Evolutionary conservation across 177 flowering plant genomes (phyloP), one percentile per base, ranked within the genome.

Genomic region (Tripterygium wilfordii): DNA sequence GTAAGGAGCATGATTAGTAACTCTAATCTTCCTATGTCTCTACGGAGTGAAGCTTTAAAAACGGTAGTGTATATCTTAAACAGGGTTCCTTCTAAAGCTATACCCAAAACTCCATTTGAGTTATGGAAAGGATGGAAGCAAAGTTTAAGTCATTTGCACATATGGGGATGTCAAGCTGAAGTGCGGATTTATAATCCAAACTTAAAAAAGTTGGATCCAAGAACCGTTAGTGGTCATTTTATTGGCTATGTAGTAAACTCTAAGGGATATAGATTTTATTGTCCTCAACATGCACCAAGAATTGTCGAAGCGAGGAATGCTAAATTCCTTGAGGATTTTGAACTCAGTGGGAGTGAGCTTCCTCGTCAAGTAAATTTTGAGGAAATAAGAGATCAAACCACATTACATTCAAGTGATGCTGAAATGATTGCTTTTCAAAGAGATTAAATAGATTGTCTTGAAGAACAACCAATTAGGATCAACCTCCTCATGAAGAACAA

Each of bases 91-190:
- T n/a, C 48, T 1, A 26, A 44, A 21, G 48, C 28, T 6, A 21
- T 44, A 26, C 33, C 33, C 18, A 44, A 44, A 44, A 44, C 35
- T 3, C 48, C 33, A 5, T 44, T 44, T 44, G 33, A 44, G 21
- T 27, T 44, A 2, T 26, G 4, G 13, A 35, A 22, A 4, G 30
- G 36, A 22, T 22, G 22, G 48, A 45, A 45, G 29, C 35, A 33
- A 1, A 45, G 48, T 27, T 29, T 27, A 18, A 16, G 35, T 17
- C 35, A 45, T 27, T 6, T 29, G 17, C 17, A 19, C 18, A 10
- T 29, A 8, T 17, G 23, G 48, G 48, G 35, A 8, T 45, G 22
- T 29, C 48, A 10, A 1, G 23, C n/a, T 45, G n/a, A 45, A 22
- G 21, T 27, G 3, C 17, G 35, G 14, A 29, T 27, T 16, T 45